Conservation (phyloP, 1,284 basidiomycete species). For the Xerocomus nothofagi region DNA sequence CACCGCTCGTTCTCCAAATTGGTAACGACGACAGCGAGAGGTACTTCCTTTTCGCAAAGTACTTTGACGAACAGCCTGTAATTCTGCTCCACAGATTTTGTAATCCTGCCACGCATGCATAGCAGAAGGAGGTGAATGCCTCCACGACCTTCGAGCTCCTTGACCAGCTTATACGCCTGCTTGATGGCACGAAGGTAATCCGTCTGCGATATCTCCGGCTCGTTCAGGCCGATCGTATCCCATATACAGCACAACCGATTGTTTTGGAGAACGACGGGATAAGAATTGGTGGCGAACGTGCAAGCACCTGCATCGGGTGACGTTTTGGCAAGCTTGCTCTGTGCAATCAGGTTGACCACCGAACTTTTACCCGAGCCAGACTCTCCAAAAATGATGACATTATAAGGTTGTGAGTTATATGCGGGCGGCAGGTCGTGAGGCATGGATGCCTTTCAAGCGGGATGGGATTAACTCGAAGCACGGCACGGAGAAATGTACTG, state of each 20-base stretch:
- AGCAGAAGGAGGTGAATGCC: slow-evolving; percentile 40
- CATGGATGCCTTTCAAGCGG: slow-evolving; percentile 6
- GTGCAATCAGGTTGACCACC: slow-evolving; percentile 32
- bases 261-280: slow-evolving; percentile 17
- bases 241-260: slow-evolving; percentile 20
- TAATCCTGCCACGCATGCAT: slow-evolving; percentile 40
- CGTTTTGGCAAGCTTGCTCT: slow-evolving; percentile 19
- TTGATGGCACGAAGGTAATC: slow-evolving; percentile 34
- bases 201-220: slow-evolving; percentile 26
- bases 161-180: slow-evolving; percentile 34
- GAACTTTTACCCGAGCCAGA: slow-evolving; percentile 31
- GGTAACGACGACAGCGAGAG: slow-evolving; percentile 38
- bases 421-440: slow-evolving; percentile 12
- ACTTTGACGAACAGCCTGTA: slow-evolving; percentile 29
- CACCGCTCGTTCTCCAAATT: slow-evolving; percentile 42
- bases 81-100: slow-evolving; percentile 30
- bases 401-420: slow-evolving; percentile 19
- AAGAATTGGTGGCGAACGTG: slow-evolving; percentile 20
- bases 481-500: neutral
- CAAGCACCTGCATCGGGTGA: slow-evolving; percentile 28
- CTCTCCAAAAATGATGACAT: slow-evolving; percentile 31
- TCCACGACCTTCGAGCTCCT: slow-evolving; percentile 27
- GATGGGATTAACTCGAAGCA: slow-evolving; percentile 4
- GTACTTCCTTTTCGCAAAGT: slow-evolving; percentile 31
- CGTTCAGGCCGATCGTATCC: slow-evolving; percentile 43